Evolutionary conservation across 495 filamentous ascomycete species (phyloP), one percentile per base, ranked within the genome.

Genomic region (Trichocladium uniseriatum): DNA sequence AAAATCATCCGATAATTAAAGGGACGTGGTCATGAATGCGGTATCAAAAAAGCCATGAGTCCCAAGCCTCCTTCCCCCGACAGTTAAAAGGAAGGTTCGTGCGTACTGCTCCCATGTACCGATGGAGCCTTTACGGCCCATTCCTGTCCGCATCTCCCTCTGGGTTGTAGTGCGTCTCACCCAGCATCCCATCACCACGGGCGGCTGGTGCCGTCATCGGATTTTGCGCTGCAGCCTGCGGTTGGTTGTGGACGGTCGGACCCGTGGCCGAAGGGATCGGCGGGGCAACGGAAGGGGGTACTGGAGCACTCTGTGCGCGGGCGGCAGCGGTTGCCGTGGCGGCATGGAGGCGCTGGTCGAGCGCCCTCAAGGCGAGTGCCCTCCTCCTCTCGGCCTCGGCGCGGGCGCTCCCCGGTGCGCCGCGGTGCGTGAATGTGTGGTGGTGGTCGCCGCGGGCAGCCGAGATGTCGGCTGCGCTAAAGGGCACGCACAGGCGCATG

Each of bases 321-420:
- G 62, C 48, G n/a, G 62, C 63, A 11, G 64, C 62, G 44, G 61
- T 73, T 2, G 74, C 77, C 20, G 86, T 82, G 6, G 89, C 89
- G 28, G 87, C 86, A 66, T 94, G 82, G 43, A 98, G 68, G 53
- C 92, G 76, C 68, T 95, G 89, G 63, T 98, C 92, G 48, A 98
- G 68, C 13, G 89, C 92, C 62, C 88, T 89, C 34, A 98, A 72
- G 5, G 92, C 92, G 41, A 98, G 64, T 5, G 89, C 89, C 54
- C 92, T 77, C 63, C 92, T 78, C 48, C 92, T 71, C 71, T 98
- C 92, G 1, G 92, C 89, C 64, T 98, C 92, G 42, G 92, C 94
- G 48, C 90, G 79, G 39, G 77, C 75, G 71, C 88, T 74, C 79
- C 89, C 56, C 69, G 86, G 67, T 69, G 72, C 50, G 72, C 82